Percentiles rank a stretch among this genome's conserved stretches.
phyloP scores from a whole-genome alignment of 2,329 filamentous ascomycete species.

The Ceratocystis albifundus region DNA sequence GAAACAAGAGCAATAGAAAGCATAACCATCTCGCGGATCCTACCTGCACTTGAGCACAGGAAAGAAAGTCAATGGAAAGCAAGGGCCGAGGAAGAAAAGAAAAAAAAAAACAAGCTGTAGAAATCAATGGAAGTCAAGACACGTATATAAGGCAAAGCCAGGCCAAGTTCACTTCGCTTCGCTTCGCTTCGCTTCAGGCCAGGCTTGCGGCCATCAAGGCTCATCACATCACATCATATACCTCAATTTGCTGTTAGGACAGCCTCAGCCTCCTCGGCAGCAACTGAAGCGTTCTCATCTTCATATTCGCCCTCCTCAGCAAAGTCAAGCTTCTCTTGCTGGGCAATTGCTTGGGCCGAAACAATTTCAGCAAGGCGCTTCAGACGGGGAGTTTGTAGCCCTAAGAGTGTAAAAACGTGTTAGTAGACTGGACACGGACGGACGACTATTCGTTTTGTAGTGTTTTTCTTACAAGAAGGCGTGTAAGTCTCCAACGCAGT shows the following conservation, averaged over 20 bases:
- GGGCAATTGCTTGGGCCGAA: conserved; percentile 86
- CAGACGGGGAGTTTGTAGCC: conserved; percentile 88
- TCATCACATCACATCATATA: background rate
- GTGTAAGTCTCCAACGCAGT: conserved; percentile 97
- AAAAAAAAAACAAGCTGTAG: background rate
- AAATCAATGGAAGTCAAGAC: background rate
- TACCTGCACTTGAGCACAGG: too few species aligned
- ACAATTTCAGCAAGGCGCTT: conserved; percentile 98
- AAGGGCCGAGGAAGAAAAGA: background rate
- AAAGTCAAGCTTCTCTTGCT: conserved; percentile 74
- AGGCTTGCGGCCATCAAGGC: background rate
- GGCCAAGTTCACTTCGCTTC: background rate
- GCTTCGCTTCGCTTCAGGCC: too few species aligned
- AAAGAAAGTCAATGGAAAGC: background rate
- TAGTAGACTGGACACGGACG: conserved; percentile 26
- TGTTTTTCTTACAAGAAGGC: conserved; percentile 64
- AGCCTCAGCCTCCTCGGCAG: conserved; percentile 22
- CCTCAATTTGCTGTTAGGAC: conserved; percentile 21
- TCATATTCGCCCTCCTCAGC: conserved; percentile 34
- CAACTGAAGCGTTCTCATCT: conserved; percentile 36
- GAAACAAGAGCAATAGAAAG: conserved; percentile 13
- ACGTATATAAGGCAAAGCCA: conserved; percentile 10
- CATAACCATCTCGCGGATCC: background rate
- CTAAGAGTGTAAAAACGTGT: conserved; percentile 33
- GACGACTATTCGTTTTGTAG: background rate